A percentile compares a stretch with the other conserved stretches of the same genome.
phyloP scores from a whole-genome alignment of 2,329 filamentous ascomycete genomes.

The Mariannaea sp. region DNA sequence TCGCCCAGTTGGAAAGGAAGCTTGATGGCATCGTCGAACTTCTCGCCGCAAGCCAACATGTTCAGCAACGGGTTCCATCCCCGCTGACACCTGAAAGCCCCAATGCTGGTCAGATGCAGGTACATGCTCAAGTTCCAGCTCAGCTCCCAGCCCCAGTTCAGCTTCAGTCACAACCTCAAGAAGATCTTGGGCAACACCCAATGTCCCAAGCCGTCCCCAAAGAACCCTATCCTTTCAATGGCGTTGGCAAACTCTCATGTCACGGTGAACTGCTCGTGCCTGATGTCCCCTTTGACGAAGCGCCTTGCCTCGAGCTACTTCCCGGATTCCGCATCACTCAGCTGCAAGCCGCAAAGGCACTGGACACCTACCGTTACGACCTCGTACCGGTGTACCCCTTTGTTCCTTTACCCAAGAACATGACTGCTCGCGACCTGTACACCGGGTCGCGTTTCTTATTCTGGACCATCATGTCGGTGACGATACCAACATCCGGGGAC shows the following conservation, averaged over 20 bases:
- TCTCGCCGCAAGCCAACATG: constrained; percentile 40
- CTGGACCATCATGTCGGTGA: constrained; percentile 44
- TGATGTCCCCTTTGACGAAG: constrained; percentile 6
- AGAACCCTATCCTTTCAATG: neutral
- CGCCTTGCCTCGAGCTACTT: constrained; percentile 36
- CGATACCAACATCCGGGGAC: constrained; percentile 39
- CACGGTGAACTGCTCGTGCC: neutral
- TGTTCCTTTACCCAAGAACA: constrained; percentile 37
- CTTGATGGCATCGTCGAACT: constrained; percentile 48
- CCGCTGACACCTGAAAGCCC: constrained; percentile 36
- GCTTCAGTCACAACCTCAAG: neutral
- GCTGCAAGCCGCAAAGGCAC: constrained; percentile 40
- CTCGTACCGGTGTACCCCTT: constrained; percentile 47
- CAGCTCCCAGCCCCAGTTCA: neutral
- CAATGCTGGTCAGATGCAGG: constrained; percentile 4
- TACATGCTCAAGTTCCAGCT: neutral
- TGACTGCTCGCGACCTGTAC: constrained; percentile 41
- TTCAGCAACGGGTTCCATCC: constrained; percentile 28
- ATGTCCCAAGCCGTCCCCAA: neutral
- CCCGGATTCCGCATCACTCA: constrained; percentile 44
- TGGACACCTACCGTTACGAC: constrained; percentile 42
- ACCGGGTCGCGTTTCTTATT: constrained; percentile 44
- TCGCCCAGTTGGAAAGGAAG: constrained; percentile 46
- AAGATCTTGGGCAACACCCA: neutral
- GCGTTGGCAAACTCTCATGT: neutral